Base-by-base conservation (phyloP, 2,329 filamentous ascomycete genomes). In the Cladosporium austrohemisphaericum region DNA sequence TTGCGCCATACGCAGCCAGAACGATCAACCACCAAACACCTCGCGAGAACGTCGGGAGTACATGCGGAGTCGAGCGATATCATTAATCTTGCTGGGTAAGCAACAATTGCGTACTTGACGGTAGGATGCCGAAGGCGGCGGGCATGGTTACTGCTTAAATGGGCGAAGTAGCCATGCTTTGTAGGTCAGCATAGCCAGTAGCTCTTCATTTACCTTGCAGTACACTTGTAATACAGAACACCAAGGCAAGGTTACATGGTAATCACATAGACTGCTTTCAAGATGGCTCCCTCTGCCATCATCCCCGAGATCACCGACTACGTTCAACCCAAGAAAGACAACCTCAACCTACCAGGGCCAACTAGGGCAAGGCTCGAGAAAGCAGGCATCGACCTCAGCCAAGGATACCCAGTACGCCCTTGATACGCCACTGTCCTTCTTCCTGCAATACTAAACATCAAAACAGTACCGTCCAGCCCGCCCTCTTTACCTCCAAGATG, bases 401-500 rank as follows among this genome's bases (percentile, higher is more conserved):
- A 79, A 1, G 85, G 85, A 0, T 88, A 88, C 55, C 85, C 85
- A 0, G 47, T 50, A 8, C 16, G 47, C 19, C 13, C n/a, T n/a
- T n/a, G n/a, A n/a, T n/a, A n/a, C n/a, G n/a, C n/a, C n/a, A n/a
- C n/a, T n/a, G n/a, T n/a, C n/a, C n/a, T n/a, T n/a, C n/a, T 29
- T 3, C 5, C 14, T 19, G 7, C 22, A 36, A 6, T 9, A 22
- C 25, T 47, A 7, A 47, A 14, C 5, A 31, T 4, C 6, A 3
- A 3, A 18, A 3, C 29, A 43, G 47, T 87, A 88, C 58, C 78
- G 84, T 0, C 84, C 84, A 1, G 76, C 80, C 0, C 75, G 76
- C 40, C 85, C 85, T 0, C 69, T 88, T 1, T 88, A 82, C 57
- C 70, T 88, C 0, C 80, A 89, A 50, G 85, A 88, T 55, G 81